These are phyloP conservation scores for Phaeosphaeria sp. DNA, from an alignment of 2,329 filamentous ascomycete species.

Conservation along the genomic window DNA sequence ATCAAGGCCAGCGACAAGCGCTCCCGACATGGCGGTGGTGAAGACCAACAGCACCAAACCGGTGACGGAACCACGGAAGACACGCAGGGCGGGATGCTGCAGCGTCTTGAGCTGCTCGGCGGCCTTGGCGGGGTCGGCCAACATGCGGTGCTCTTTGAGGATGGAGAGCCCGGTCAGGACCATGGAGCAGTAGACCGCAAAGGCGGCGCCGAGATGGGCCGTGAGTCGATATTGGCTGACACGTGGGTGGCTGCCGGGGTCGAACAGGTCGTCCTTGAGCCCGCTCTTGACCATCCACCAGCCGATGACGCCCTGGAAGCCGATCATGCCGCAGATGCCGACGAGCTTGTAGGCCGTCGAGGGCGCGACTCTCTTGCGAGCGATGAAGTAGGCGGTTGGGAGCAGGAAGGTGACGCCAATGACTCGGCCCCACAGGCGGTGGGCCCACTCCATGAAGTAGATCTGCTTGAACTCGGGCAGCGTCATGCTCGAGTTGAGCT, in stretches of 20 bases:
- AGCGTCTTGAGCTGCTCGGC: conserved; percentile 68
- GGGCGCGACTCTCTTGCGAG: conserved; percentile 76
- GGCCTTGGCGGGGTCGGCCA: conserved; percentile 71
- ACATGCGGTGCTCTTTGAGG: conserved; percentile 76
- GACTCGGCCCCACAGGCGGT: conserved; percentile 91
- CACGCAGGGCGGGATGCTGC: conserved; percentile 67
- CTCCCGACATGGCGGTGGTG: conserved; percentile 89
- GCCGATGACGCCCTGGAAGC: conserved; percentile 91
- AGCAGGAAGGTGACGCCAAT: conserved; percentile 90
- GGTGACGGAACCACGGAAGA: conserved; percentile 76
- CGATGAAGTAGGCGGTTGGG: conserved; percentile 87
- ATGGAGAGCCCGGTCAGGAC: conserved; percentile 85
- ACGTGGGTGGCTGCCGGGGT: conserved; percentile 85
- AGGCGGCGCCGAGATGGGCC: conserved; percentile 87
- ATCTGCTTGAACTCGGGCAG: conserved; percentile 96
- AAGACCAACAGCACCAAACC: conserved; percentile 80
- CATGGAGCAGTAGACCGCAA: conserved; percentile 94
- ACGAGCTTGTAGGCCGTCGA: conserved; percentile 78
- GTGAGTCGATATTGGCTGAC: conserved; percentile 95
- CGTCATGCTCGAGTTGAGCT: conserved; percentile 92
- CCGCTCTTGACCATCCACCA: conserved; percentile 99
- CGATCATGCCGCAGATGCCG: conserved; percentile 88
- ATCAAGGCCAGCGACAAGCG: conserved; percentile 91
- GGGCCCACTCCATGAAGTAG: conserved; percentile 99
- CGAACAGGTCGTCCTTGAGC: conserved; percentile 93